Evolutionary conservation across 2,329 filamentous ascomycete species (phyloP).

Genomic region (Alternaria metachromatica): DNA sequence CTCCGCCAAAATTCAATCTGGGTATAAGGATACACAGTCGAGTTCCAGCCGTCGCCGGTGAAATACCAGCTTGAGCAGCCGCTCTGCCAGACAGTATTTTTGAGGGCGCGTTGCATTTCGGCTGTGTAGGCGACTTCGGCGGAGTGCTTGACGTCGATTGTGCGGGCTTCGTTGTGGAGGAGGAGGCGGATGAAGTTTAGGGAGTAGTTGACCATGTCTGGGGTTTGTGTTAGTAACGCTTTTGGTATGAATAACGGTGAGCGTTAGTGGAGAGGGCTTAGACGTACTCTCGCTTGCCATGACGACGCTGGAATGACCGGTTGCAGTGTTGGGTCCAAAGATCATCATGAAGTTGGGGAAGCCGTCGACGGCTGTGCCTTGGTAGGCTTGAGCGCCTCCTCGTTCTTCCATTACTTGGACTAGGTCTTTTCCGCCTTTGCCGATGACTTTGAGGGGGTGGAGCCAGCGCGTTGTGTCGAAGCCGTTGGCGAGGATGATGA

Average conservation of each 20-base stretch:
- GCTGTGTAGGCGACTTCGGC: constrained; percentile 67
- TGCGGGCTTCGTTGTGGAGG: constrained; percentile 91
- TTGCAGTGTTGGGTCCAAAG: constrained; percentile 68
- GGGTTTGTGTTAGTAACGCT: not conserved
- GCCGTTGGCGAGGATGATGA: constrained; percentile 68
- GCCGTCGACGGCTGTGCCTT: constrained; percentile 62
- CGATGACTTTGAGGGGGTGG: constrained; percentile 60
- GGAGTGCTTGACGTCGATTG: constrained; percentile 83
- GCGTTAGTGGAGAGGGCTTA: not conserved
- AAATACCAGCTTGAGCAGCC: constrained; percentile 69
- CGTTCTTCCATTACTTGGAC: constrained; percentile 64
- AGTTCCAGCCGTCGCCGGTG: constrained; percentile 80
- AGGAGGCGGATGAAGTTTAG: constrained; percentile 65
- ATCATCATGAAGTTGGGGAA: constrained; percentile 69
- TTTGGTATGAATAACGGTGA: too few relatives aligned
- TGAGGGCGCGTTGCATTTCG: constrained; percentile 50
- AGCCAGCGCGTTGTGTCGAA: constrained; percentile 65
- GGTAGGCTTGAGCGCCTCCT: constrained; percentile 69
- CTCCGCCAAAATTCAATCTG: constrained; percentile 60
- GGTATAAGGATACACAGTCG: constrained; percentile 67
- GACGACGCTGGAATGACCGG: constrained; percentile 67
- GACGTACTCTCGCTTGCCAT: constrained; percentile 61
- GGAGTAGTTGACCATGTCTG: constrained; percentile 63
- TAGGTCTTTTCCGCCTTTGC: constrained; percentile 58
- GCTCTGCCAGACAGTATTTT: constrained; percentile 61